A percentile compares a stretch with the other conserved stretches of the same genome.
phyloP scores from a whole-genome alignment of 164 flowering plant genomes.

The Buxus sempervirens region DNA sequence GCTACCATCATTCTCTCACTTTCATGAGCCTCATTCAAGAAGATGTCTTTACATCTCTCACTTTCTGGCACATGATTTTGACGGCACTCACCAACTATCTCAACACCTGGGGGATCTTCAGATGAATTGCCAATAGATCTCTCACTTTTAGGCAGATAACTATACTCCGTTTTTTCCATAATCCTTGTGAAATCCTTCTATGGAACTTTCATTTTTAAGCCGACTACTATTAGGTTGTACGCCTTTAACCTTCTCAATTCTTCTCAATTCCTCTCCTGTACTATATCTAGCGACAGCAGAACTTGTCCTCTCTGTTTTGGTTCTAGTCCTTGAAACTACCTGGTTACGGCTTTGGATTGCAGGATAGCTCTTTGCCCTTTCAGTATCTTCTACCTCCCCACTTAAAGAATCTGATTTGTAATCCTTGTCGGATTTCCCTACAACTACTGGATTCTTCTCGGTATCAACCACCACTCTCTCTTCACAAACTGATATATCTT shows the following conservation, averaged over 20 bases:
- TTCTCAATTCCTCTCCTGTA: conserved; percentile 19
- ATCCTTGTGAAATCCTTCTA: conserved; percentile 14
- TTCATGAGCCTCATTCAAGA: conserved; percentile 20
- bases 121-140: no score
- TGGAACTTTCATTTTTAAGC: conserved; percentile 15
- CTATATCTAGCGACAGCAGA: conserved; percentile 37
- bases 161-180: conserved; percentile 19
- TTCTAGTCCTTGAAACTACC: conserved; percentile 20
- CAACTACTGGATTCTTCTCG: no score
- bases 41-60: conserved; percentile 24
- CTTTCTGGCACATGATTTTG: conserved; percentile 4
- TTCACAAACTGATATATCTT: no score
- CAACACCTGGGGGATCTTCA: conserved; percentile 14
- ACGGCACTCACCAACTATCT: conserved; percentile 20
- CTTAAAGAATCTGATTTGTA: no score
- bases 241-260: conserved; percentile 16
- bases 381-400: conserved; percentile 55
- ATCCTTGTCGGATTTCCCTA: no score
- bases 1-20: conserved; percentile 16
- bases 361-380: conserved; percentile 30
- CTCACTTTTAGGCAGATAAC: no score
- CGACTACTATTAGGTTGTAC: conserved; percentile 23
- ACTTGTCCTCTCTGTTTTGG: conserved; percentile 39
- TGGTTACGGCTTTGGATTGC: conserved; percentile 12
- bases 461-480: no score